Base-by-base conservation (phyloP, 257 asterid genomes). In the Solanum ahanhuiri region DNA sequence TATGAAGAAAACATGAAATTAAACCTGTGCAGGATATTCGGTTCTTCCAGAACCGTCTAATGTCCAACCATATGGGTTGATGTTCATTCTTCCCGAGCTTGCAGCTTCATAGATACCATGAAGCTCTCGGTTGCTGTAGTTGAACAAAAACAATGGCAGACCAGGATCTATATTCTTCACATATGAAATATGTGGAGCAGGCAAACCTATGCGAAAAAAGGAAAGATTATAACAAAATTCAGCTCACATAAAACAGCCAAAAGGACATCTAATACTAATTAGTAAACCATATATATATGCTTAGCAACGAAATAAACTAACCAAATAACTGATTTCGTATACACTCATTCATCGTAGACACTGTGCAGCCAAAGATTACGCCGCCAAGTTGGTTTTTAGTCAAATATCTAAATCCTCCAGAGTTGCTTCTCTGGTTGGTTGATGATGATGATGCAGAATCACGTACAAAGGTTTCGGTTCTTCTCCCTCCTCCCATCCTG, bases 51-150 rank as follows among this genome's bases (percentile, higher is more conserved):
- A 90, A 82, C 98, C 98, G 89, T 90, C 93, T 18, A 60, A 81
- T 2, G 98, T 94, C 99, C 99, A 96, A 70, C 95, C 98, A 93
- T 93, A 96, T 60, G 97, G 89, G 90, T 95, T 90, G 31, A 94
- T 92, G 79, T 89, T 89, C 95, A 93, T 87, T 85, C 88, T 85
- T 37, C 98, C 99, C 34, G 90, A 54, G 91, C 98, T 89, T 85
- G 93, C 98, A 85, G 98, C 98, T 93, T 96, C 97, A 87, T 88
- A 96, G 81, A 94, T 93, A 23, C 99, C 99, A 89, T 93, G 86
- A 86, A 96, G 93, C 87, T 87, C 92, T 87, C 92, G 87, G 14
- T 90, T 95, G 57, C 87, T 91, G 91, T 93, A 95, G 90, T 94
- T 90, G 91, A 96, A 95, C 89, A 96, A 88, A 91, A 96, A 96